A percentile compares a stretch with the other conserved stretches of the same genome.
These are phyloP conservation scores for Sugiyamaella americana DNA, from an alignment of 805 yeast species.

Conservation along the genomic window DNA sequence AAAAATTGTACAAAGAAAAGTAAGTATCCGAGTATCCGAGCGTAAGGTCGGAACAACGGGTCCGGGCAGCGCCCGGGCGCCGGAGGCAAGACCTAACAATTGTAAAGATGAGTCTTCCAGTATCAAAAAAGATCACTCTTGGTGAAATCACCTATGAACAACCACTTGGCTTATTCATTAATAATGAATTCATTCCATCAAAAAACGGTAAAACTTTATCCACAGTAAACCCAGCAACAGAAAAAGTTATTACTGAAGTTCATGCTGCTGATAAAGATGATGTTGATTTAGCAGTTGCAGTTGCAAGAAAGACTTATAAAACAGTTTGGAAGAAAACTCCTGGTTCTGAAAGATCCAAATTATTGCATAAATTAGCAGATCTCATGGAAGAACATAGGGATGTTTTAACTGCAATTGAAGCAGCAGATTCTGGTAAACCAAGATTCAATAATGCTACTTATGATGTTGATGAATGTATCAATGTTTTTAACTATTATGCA, in stretches of 20 bases:
- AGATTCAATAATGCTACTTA: conserved; percentile 52
- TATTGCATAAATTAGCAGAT: conserved; percentile 68
- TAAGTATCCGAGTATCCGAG: no score
- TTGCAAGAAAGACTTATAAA: conserved; percentile 74
- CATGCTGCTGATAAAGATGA: conserved; percentile 76
- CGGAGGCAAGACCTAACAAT: neutral
- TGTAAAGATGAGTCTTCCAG: conserved; percentile 10
- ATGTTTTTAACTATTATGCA: conserved; percentile 74
- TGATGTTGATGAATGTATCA: conserved; percentile 65
- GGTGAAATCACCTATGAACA: conserved; percentile 78
- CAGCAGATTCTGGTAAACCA: conserved; percentile 87
- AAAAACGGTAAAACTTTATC: conserved; percentile 53
- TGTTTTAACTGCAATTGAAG: conserved; percentile 70
- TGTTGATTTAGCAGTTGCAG: conserved; percentile 77
- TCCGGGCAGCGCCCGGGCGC: no score
- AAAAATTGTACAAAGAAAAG: no score
- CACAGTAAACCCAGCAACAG: conserved; percentile 66
- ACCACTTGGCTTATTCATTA: conserved; percentile 78
- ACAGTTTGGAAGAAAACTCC: conserved; percentile 62
- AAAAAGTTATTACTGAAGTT: conserved; percentile 59
- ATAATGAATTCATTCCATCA: conserved; percentile 66
- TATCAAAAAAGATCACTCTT: conserved; percentile 21
- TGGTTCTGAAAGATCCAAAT: conserved; percentile 60
- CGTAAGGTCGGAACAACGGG: no score
- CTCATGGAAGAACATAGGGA: conserved; percentile 67